Evolutionary conservation across 345 rosid species (phyloP), one percentile per base, ranked within the genome.

Genomic region (Bruguiera gymnorhiza): DNA sequence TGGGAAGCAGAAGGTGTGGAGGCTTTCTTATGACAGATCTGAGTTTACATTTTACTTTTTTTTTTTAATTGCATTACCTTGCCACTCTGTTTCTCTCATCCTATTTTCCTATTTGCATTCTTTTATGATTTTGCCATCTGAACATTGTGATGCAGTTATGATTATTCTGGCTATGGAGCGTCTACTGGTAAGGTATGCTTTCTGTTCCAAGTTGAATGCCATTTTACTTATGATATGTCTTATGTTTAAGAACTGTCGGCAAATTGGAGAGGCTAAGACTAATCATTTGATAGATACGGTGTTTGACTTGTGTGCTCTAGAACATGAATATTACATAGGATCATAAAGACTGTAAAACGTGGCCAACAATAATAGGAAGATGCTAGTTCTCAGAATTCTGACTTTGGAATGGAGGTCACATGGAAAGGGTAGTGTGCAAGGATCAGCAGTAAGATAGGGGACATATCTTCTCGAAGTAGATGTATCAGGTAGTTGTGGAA

Each of bases 121-220:
- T 7, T 34, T 36, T 56, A n/a, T 74, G 65, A 68, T 74, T 71
- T 61, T 24, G 26, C 68, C n/a, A 64, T 65, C 62, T 67, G 24
- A 56, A 55, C 70, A 48, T 67, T 66, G 57, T 57, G 53, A 51
- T 79, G 77, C 91, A 90, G 99, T 74, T 96, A 96, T 70, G 99
- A 96, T 76, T 96, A 96, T 86, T 92, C 99, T 54, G 99, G 99
- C 29, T 96, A 96, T 79, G 98, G 99, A 67, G 95, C 95, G 21
- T 96, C 99, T 31, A 80, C 94, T 6, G 99, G 98, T 68, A 92
- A 89, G 91, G 99, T 96, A 81, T 69, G 91, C 69, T 57, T 46
- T 78, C 63, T 8, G 21, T 66, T 62, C 56, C 26, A 29, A 31
- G 8, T 20, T 62, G 21, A 50, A 21, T 23, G 9, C 5, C 43